Evolutionary conservation across 1,284 basidiomycete species (phyloP).

Genomic region (Microbotryomycetes sp.): DNA sequence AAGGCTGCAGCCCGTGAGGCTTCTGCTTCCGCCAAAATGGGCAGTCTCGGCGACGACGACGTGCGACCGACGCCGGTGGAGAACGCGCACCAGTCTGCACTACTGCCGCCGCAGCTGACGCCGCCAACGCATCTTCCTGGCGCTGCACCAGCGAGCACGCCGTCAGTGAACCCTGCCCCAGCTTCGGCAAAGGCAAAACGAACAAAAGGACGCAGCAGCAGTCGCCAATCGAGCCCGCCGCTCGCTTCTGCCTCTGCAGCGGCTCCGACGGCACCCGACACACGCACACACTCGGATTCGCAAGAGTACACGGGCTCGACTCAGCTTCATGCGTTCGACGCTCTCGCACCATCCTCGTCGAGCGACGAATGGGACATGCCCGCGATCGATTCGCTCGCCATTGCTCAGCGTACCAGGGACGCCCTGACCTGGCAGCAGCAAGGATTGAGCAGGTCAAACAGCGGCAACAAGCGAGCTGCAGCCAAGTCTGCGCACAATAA

Average conservation of each 20-base stretch:
- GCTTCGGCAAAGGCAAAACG: constrained; percentile 3
- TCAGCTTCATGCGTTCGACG: neutral
- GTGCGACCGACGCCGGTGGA: neutral
- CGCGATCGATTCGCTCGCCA: neutral
- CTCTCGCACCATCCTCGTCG: neutral
- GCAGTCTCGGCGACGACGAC: neutral
- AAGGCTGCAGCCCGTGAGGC: no score
- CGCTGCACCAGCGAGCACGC: neutral
- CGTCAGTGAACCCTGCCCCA: neutral
- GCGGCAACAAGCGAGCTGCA: neutral
- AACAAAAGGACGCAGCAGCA: neutral
- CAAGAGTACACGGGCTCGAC: constrained; percentile 1
- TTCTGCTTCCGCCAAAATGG: no score
- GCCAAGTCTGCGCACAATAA: neutral
- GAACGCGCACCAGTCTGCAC: neutral
- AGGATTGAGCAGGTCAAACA: neutral
- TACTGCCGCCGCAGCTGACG: neutral
- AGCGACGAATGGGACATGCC: constrained; percentile 30
- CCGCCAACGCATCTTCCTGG: neutral
- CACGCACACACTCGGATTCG: neutral
- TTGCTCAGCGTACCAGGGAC: constrained; percentile 2
- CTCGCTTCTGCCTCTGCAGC: constrained; percentile 1
- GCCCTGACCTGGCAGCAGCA: constrained; percentile 23
- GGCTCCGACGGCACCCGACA: constrained; percentile 3
- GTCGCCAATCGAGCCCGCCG: constrained; percentile 3